These are phyloP conservation scores for Conringia planisiliqua DNA, from an alignment of 345 rosid species.

Conservation along the genomic window DNA sequence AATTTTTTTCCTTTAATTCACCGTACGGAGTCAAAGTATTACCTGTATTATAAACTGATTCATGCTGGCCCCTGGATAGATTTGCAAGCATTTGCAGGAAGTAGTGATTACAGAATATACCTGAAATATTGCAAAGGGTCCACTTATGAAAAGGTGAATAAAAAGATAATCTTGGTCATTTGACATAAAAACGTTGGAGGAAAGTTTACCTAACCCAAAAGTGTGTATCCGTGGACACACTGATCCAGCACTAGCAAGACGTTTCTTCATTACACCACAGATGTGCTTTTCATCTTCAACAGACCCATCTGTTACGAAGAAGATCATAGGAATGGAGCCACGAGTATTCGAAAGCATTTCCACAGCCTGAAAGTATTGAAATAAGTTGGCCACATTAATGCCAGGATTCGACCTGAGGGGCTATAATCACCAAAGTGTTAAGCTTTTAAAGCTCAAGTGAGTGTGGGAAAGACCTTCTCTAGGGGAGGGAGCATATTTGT, in stretches of 20 bases:
- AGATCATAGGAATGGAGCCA: conserved; percentile 70
- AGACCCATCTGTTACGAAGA: conserved; percentile 89
- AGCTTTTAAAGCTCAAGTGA: background rate
- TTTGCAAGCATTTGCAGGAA: conserved; percentile 75
- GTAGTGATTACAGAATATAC: conserved; percentile 86
- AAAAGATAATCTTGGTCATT: background rate
- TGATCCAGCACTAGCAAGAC: conserved; percentile 43
- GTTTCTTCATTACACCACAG: conserved; percentile 66
- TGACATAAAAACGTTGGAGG: background rate
- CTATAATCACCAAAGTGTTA: background rate
- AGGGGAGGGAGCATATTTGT: conserved; percentile 74
- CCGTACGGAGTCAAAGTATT: background rate
- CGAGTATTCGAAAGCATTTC: conserved; percentile 63
- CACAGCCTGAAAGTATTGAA: conserved; percentile 65
- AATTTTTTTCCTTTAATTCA: background rate
- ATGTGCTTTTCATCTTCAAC: conserved; percentile 89
- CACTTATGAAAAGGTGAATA: background rate
- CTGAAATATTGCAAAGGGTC: conserved; percentile 38
- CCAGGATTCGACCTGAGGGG: background rate
- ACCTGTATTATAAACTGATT: conserved; percentile 53
- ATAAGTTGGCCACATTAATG: background rate
- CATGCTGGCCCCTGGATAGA: conserved; percentile 66
- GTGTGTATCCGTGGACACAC: conserved; percentile 68
- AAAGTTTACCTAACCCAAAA: conserved; percentile 73
- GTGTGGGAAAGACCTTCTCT: conserved; percentile 50